phyloP scores from a whole-genome alignment of 1,284 basidiomycete species.

The Leccinum pseudoinsigne region DNA sequence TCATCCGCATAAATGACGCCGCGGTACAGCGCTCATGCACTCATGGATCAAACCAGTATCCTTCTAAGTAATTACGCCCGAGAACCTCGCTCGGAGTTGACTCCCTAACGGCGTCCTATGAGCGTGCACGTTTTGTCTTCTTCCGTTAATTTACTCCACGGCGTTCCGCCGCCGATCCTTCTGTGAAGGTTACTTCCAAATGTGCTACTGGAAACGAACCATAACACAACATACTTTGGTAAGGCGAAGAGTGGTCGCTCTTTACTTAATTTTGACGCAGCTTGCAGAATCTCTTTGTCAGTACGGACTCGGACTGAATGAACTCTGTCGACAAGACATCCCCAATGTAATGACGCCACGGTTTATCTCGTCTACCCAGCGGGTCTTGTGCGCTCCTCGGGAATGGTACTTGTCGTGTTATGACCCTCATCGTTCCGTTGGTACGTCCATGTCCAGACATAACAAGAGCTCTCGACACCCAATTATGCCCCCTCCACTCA shows the following conservation, averaged over 20 bases:
- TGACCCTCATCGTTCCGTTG: neutral
- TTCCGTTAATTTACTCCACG: neutral
- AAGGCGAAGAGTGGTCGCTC: neutral
- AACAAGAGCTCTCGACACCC: neutral
- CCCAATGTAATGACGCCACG: neutral
- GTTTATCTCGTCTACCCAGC: neutral
- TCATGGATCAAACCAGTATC: neutral
- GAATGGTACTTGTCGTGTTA: conserved; percentile 2
- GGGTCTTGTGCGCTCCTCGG: conserved; percentile 1
- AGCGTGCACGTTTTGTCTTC: neutral
- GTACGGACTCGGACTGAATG: neutral
- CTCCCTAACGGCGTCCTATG: neutral
- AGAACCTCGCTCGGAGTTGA: neutral
- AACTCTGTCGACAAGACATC: neutral
- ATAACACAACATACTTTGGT: conserved; percentile 7
- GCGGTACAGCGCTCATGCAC: neutral
- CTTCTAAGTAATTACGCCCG: neutral
- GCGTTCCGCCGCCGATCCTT: neutral
- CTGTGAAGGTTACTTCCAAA: neutral
- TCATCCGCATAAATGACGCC: neutral
- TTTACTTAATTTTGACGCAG: neutral
- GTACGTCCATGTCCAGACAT: conserved; percentile 8
- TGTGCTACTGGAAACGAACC: neutral
- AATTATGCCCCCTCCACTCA: neutral
- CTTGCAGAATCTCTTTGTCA: neutral